A percentile compares a stretch with the other conserved stretches of the same genome.
Conservation (phyloP, 495 filamentous ascomycete genomes). For the Annulohypoxylon stygium region DNA sequence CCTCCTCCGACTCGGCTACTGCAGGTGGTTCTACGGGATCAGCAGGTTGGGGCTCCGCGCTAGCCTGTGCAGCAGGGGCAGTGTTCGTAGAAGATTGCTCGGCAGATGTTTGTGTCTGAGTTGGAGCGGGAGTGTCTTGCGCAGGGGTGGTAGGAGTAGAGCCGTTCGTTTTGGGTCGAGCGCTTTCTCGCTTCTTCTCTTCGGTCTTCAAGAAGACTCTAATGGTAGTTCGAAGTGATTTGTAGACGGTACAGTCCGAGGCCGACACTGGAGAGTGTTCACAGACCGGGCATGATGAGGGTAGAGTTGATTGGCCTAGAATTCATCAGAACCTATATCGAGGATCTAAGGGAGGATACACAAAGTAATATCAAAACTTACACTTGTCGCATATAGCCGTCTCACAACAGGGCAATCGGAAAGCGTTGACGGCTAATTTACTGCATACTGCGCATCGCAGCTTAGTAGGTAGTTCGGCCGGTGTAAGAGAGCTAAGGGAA, state of each 20-base stretch:
- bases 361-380: slow-evolving; percentile 61
- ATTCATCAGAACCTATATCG: slow-evolving; percentile 45
- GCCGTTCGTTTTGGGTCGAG: slow-evolving; percentile 66
- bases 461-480: slow-evolving; percentile 93
- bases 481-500: slow-evolving; percentile 73
- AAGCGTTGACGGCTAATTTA: slow-evolving; percentile 90
- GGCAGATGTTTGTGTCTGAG: slow-evolving; percentile 43
- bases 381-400: slow-evolving; percentile 93
- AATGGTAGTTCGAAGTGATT: slow-evolving; percentile 86
- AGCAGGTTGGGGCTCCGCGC: slow-evolving; percentile 21
- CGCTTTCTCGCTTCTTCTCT: slow-evolving; percentile 81
- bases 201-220: slow-evolving; percentile 88
- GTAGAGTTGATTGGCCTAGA: slow-evolving; percentile 80
- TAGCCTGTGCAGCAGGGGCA: slow-evolving; percentile 27
- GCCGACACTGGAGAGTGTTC: slow-evolving; percentile 86
- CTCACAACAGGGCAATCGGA: slow-evolving; percentile 93
- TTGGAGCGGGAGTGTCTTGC: slow-evolving; percentile 49
- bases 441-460: slow-evolving; percentile 93
- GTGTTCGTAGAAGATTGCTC: slow-evolving; percentile 39
- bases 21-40: slow-evolving; percentile 16
- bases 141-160: slow-evolving; percentile 61
- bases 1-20: slow-evolving; percentile 30
- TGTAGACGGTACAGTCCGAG: slow-evolving; percentile 90
- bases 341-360: background rate
- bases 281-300: slow-evolving; percentile 90